phyloP scores from a whole-genome alignment of 208 protist genomes.

The Leishmania turanica region DNA sequence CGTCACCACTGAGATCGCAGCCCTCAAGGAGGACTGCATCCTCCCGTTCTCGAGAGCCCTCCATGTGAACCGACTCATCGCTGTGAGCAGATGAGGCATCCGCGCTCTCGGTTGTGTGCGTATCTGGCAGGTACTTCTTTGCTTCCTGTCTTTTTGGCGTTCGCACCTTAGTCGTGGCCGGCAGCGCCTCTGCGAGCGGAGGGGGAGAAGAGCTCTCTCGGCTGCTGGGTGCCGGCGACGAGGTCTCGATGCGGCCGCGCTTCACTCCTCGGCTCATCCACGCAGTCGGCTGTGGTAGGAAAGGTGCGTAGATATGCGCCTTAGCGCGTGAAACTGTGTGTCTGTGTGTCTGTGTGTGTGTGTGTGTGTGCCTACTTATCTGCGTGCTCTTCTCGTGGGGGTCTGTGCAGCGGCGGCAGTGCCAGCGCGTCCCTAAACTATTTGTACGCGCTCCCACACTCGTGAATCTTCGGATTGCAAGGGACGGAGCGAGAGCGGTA shows the following conservation, averaged over 20 bases:
- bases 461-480: background rate
- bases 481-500: background rate
- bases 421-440: background rate
- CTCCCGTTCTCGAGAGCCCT: slow-evolving; percentile 45
- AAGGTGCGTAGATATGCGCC: background rate
- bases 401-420: background rate
- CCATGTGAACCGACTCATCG: slow-evolving; percentile 26
- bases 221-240: slow-evolving; percentile 12
- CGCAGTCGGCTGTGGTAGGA: background rate
- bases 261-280: slow-evolving; percentile 14
- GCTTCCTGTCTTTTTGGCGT: background rate
- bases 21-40: slow-evolving; percentile 48
- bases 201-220: slow-evolving; percentile 3
- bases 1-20: slow-evolving; percentile 30
- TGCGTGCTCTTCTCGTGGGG: background rate
- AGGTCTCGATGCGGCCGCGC: background rate
- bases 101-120: slow-evolving; percentile 1
- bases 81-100: slow-evolving; percentile 16
- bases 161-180: background rate
- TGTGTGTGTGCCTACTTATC: background rate
- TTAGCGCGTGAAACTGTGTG: background rate
- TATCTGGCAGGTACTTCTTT: slow-evolving; percentile 27
- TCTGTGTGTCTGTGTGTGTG: background rate
- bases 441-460: background rate
- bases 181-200: background rate